These are phyloP conservation scores for Canna indica DNA, from an alignment of 176 grass and related monocot genomes.

Conservation along the genomic window DNA sequence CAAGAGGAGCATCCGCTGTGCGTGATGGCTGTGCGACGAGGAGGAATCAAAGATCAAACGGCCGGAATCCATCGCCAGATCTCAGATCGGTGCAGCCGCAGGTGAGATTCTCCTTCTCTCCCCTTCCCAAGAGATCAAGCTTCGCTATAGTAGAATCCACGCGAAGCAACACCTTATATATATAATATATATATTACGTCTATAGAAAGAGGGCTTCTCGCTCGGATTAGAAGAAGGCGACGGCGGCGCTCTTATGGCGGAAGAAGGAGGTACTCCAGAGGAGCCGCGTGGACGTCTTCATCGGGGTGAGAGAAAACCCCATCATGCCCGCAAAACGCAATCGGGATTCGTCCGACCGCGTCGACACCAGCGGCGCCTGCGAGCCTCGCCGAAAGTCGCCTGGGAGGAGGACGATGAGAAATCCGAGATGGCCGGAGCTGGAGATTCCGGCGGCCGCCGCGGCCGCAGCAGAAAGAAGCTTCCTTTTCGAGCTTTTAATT, in stretches of 20 bases:
- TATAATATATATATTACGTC: neutral
- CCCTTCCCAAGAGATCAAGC: neutral
- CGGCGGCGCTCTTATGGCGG: slow-evolving; percentile 52
- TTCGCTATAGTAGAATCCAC: neutral
- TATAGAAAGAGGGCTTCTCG: neutral
- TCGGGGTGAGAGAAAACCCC: slow-evolving; percentile 83
- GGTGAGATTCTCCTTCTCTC: neutral
- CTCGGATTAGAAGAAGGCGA: neutral
- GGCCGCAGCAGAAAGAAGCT: neutral
- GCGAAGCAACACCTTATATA: neutral
- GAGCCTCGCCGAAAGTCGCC: too few relatives aligned
- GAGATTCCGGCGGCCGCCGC: neutral
- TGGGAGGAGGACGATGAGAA: neutral
- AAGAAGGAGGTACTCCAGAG: slow-evolving; percentile 99
- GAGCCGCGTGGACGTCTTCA: slow-evolving; percentile 79
- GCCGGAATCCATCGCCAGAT: slow-evolving; percentile 42
- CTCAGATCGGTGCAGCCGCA: neutral
- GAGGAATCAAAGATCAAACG: slow-evolving; percentile 46
- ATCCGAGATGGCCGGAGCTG: neutral
- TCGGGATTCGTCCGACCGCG: neutral
- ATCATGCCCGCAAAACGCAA: slow-evolving; percentile 35
- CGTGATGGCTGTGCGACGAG: slow-evolving; percentile 28
- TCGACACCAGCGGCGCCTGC: slow-evolving; percentile 1
- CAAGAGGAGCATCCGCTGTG: slow-evolving; percentile 47
- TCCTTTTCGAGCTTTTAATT: neutral